phyloP scores from a whole-genome alignment of 2,329 filamentous ascomycete species.

The Dothideomycetidae sp. region DNA sequence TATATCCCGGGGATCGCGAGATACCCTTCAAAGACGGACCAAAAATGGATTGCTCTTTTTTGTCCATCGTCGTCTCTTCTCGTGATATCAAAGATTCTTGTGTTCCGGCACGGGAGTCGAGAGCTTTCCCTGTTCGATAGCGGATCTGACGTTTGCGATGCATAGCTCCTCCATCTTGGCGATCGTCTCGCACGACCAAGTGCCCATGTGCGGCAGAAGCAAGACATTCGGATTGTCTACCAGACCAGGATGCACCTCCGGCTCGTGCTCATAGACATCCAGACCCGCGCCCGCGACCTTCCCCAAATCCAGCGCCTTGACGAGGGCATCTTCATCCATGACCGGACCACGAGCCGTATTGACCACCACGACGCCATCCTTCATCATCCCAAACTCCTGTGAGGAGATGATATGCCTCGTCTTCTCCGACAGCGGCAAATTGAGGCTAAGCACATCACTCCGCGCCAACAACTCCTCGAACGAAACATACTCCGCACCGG shows the following conservation, averaged over 20 bases:
- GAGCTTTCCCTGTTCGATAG: conserved; percentile 47
- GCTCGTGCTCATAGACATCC: conserved; percentile 75
- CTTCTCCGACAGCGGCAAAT: conserved; percentile 55
- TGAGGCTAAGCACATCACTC: conserved; percentile 67
- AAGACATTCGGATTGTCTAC: conserved; percentile 56
- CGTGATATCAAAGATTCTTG: conserved; percentile 17
- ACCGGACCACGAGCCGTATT: conserved; percentile 75
- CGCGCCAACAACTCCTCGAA: conserved; percentile 57
- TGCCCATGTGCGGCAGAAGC: conserved; percentile 75
- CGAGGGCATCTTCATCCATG: conserved; percentile 68
- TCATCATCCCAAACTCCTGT: conserved; percentile 61
- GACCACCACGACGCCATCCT: conserved; percentile 59
- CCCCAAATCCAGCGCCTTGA: conserved; percentile 54
- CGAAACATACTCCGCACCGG: conserved; percentile 50
- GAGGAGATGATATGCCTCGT: conserved; percentile 65
- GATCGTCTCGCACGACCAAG: conserved; percentile 56
- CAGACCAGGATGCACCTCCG: conserved; percentile 58
- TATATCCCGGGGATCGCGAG: too few relatives aligned
- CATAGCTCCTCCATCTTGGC: conserved; percentile 58
- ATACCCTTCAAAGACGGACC: too few relatives aligned
- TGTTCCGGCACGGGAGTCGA: conserved; percentile 64
- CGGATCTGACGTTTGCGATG: conserved; percentile 53
- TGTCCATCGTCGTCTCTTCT: too few relatives aligned
- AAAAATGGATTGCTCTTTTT: too few relatives aligned
- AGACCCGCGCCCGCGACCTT: conserved; percentile 58